Evolutionary conservation across 306 rosid genomes (phyloP), one percentile per base, ranked within the genome.

Genomic region (Dalbergia cultrata): DNA sequence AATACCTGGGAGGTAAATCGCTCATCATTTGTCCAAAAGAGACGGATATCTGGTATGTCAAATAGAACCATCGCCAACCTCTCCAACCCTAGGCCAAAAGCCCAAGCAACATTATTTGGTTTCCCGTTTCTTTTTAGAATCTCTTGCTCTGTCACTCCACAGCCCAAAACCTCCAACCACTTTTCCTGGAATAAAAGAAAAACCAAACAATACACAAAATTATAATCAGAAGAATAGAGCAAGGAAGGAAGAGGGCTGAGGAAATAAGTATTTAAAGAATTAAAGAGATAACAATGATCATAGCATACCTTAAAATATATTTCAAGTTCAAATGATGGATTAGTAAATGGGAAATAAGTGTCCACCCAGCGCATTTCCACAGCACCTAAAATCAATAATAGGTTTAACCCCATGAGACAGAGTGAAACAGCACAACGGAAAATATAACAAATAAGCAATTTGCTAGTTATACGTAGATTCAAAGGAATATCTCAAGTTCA

Each of bases 341-440:
- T 80, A 60, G 99, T 96, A 84, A 96, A 96, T 39, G 99, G 98
- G 77, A 93, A 93, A 84, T 93, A 96, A 49, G 99, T 89, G 86
- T 96, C 98, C 70, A 96, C 90, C 99, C 99, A 96, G 45, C 97
- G 99, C 97, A 93, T 93, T 80, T 96, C 97, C 79, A 96, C 98
- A 60, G 87, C 85, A 83, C 99, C 99, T 96, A 89, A 76, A 80
- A 85, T 65, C 37, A 77, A 78, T 14, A 76, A 58, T 35, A 77
- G n/a, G 74, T 39, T n/a, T 35, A 72, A 58, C 62, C n/a, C 67
- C 64, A 37, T 9, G 9, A 11, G 35, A 47, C 1, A 50, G 17
- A 50, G 17, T 4, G 37, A 43, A 19, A 19, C n/a, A 54, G 56
- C 57, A 71, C 67, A 66, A 33, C 57, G 61, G 75, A 76, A 33